phyloP scores from a whole-genome alignment of 768 basidiomycete species.

The Punctularia strigosozonata region DNA sequence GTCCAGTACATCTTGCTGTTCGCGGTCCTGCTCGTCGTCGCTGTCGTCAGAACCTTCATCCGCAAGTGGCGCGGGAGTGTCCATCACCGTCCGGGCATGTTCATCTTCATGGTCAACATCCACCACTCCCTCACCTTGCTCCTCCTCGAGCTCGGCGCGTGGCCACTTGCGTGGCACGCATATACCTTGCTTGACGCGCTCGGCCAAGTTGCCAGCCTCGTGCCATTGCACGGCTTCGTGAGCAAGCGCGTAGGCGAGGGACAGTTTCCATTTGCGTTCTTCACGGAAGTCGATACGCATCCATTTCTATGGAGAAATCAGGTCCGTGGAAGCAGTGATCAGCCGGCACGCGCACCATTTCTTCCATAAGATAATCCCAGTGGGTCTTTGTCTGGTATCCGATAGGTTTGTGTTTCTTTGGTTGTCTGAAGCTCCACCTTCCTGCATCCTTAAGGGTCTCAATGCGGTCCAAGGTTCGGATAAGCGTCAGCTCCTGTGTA shows the following conservation, averaged over 20 bases:
- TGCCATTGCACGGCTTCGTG: constrained; percentile 86
- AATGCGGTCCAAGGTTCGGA: constrained; percentile 75
- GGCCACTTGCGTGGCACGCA: constrained; percentile 54
- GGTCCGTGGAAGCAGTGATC: constrained; percentile 1
- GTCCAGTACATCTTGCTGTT: constrained; percentile 44
- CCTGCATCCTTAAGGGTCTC: constrained; percentile 71
- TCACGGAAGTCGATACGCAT: constrained; percentile 92
- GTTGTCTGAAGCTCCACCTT: constrained; percentile 89
- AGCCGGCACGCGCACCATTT: constrained; percentile 59
- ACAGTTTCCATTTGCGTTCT: constrained; percentile 87
- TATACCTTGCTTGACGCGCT: constrained; percentile 53
- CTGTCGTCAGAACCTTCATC: constrained; percentile 29
- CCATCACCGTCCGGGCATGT: too few relatives aligned
- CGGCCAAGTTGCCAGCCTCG: constrained; percentile 48
- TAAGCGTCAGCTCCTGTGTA: constrained; percentile 63
- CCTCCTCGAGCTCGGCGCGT: constrained; percentile 9
- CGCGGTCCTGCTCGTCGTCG: constrained; percentile 47
- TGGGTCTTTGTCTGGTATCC: constrained; percentile 71
- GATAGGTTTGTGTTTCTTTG: constrained; percentile 83
- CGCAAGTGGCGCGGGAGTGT: constrained; percentile 4
- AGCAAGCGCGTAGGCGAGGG: constrained; percentile 72
- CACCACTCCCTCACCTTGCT: constrained; percentile 11
- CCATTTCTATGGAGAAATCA: constrained; percentile 61
- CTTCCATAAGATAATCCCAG: constrained; percentile 94
- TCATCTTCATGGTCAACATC: constrained; percentile 25